Conservation (phyloP, 345 rosid genomes). For the Abelmoschus esculentus region DNA sequence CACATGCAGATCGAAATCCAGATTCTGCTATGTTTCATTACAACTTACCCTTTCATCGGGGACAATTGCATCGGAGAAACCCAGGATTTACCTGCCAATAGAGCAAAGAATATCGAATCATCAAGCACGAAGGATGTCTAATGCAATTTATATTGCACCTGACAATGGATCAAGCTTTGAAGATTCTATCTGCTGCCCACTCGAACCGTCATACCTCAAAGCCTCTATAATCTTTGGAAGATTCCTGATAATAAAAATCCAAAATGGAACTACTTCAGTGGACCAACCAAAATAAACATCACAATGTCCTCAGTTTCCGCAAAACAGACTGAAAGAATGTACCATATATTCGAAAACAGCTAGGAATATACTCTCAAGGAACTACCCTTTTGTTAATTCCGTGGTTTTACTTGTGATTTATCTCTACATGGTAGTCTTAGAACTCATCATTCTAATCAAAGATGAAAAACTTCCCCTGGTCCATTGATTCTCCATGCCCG, state of each 20-base stretch:
- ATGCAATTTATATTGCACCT: slow-evolving; percentile 30
- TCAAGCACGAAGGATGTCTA: not conserved
- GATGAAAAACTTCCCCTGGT: not conserved
- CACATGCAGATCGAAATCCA: no score
- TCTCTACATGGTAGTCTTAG: not conserved
- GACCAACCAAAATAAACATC: not conserved
- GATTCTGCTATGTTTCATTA: not conserved
- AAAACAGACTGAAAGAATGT: not conserved
- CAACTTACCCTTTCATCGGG: slow-evolving; percentile 74
- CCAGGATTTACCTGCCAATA: slow-evolving; percentile 69
- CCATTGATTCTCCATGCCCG: slow-evolving; percentile 63
- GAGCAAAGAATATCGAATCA: not conserved
- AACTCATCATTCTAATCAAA: not conserved
- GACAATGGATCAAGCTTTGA: slow-evolving; percentile 56
- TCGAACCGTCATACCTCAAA: slow-evolving; percentile 73
- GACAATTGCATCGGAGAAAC: slow-evolving; percentile 81
- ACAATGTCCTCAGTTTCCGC: not conserved
- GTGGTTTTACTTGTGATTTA: not conserved
- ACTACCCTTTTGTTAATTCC: not conserved
- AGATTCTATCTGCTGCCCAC: slow-evolving; percentile 66
- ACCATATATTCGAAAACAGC: not conserved
- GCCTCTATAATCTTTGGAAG: slow-evolving; percentile 63
- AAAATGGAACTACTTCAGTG: not conserved
- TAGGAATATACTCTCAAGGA: not conserved
- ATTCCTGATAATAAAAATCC: slow-evolving; percentile 39